These are phyloP conservation scores for Microbotryum lychnidis-dioicae DNA, from an alignment of 1,284 basidiomycete genomes.

Conservation along the genomic window DNA sequence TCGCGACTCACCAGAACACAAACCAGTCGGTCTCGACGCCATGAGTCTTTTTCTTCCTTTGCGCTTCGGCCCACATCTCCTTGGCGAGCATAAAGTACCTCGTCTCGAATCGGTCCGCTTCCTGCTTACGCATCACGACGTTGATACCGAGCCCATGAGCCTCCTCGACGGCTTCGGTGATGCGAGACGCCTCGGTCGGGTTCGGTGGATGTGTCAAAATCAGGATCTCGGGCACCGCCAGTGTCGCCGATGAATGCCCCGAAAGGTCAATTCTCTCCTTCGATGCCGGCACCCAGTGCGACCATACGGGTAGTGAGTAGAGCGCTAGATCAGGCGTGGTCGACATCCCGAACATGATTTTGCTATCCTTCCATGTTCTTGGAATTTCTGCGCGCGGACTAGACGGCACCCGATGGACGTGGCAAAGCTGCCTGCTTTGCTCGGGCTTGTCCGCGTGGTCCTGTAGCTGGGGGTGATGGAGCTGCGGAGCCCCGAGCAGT, in stretches of 20 bases:
- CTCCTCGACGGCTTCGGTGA: conserved; percentile 29
- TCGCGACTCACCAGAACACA: conserved; percentile 28
- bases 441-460: conserved; percentile 13
- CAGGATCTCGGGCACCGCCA: conserved; percentile 18
- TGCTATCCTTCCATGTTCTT: conserved; percentile 8
- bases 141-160: conserved; percentile 29
- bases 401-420: conserved; percentile 14
- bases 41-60: conserved; percentile 11
- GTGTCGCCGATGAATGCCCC: neutral
- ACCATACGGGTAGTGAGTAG: conserved; percentile 33
- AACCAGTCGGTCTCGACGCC: conserved; percentile 32
- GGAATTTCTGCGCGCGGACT: conserved; percentile 8
- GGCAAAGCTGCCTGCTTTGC: conserved; percentile 18
- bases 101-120: conserved; percentile 31
- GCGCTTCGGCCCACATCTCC: conserved; percentile 30
- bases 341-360: conserved; percentile 34
- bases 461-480: neutral
- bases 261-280: too few species aligned
- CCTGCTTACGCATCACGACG: conserved; percentile 23
- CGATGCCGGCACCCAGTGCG: conserved; percentile 30
- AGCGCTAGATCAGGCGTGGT: conserved; percentile 32
- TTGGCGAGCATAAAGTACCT: conserved; percentile 30
- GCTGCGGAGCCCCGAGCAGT: too few species aligned
- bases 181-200: conserved; percentile 27
- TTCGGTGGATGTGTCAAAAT: conserved; percentile 30